Evolutionary conservation across 768 basidiomycete species (phyloP).

Genomic region (Boletus rubroflammeus): DNA sequence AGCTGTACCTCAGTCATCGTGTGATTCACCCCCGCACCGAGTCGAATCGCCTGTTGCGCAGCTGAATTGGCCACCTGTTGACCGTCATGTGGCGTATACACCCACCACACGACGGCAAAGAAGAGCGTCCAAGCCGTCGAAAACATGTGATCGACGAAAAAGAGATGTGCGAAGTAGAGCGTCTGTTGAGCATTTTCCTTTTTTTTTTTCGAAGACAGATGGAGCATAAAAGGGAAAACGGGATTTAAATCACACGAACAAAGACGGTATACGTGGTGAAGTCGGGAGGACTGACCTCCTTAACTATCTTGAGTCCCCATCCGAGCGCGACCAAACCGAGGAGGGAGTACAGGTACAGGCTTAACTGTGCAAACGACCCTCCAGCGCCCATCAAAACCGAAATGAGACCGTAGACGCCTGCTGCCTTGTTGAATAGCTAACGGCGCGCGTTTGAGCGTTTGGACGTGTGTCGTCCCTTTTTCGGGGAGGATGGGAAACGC

Average conservation of each 20-base stretch:
- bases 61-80: slow-evolving; percentile 72
- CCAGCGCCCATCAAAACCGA: slow-evolving; percentile 87
- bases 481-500: not conserved
- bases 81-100: slow-evolving; percentile 90
- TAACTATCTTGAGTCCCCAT: slow-evolving; percentile 87
- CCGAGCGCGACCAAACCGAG: slow-evolving; percentile 72
- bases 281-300: slow-evolving; percentile 55
- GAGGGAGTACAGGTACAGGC: slow-evolving; percentile 91
- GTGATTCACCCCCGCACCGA: slow-evolving; percentile 48
- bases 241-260: slow-evolving; percentile 10
- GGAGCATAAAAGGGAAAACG: not conserved
- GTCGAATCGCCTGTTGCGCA: slow-evolving; percentile 85
- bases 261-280: not conserved
- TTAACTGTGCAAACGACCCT: slow-evolving; percentile 90
- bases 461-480: not conserved
- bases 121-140: slow-evolving; percentile 90
- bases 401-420: slow-evolving; percentile 94
- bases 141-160: slow-evolving; percentile 87
- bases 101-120: slow-evolving; percentile 90
- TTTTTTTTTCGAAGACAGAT: not conserved
- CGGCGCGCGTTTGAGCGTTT: slow-evolving; percentile 8
- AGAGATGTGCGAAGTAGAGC: slow-evolving; percentile 88
- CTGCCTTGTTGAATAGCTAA: slow-evolving; percentile 95
- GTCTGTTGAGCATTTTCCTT: slow-evolving; percentile 88
- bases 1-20: slow-evolving; percentile 65